phyloP scores from a whole-genome alignment of 2,329 filamentous ascomycete species.

The Aspergillus pseudoglaucus region DNA sequence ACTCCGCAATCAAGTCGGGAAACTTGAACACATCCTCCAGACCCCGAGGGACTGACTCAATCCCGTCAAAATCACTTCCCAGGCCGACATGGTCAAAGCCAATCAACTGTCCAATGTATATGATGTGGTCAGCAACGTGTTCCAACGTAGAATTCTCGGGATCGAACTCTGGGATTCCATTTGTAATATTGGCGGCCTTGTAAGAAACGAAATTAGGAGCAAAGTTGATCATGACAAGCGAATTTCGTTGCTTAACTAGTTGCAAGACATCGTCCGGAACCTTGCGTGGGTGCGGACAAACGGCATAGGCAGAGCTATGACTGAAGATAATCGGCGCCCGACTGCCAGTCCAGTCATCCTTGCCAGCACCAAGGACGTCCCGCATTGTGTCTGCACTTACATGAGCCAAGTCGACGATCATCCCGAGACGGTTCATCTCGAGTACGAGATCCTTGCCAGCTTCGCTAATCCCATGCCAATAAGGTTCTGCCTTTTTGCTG shows the following conservation, averaged over 20 bases:
- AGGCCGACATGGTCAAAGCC: slow-evolving; percentile 84
- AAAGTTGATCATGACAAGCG: slow-evolving; percentile 89
- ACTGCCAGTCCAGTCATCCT: slow-evolving; percentile 61
- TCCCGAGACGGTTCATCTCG: slow-evolving; percentile 92
- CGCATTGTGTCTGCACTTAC: slow-evolving; percentile 74
- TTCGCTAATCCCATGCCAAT: slow-evolving; percentile 61
- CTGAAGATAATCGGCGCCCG: slow-evolving; percentile 80
- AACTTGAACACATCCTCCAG: slow-evolving; percentile 82
- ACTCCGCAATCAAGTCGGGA: slow-evolving; percentile 67
- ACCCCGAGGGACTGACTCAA: slow-evolving; percentile 55
- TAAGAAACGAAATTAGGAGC: slow-evolving; percentile 77
- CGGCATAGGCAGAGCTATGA: slow-evolving; percentile 71
- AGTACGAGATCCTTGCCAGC: slow-evolving; percentile 62
- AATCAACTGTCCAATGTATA: slow-evolving; percentile 73
- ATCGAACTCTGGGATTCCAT: slow-evolving; percentile 62
- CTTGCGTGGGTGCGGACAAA: slow-evolving; percentile 86
- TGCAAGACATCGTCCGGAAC: slow-evolving; percentile 77
- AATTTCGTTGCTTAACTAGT: slow-evolving; percentile 65
- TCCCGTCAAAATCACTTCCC: slow-evolving; percentile 82
- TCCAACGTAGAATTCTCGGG: slow-evolving; percentile 64
- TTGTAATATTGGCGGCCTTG: slow-evolving; percentile 49
- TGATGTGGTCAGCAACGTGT: slow-evolving; percentile 74
- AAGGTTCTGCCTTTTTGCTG: slow-evolving; percentile 32
- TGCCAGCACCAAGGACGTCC: slow-evolving; percentile 63
- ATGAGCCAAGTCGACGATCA: slow-evolving; percentile 88